Evolutionary conservation across 2,329 filamentous ascomycete species (phyloP), one percentile per base, ranked within the genome.

Genomic region (Calycina herbarum): DNA sequence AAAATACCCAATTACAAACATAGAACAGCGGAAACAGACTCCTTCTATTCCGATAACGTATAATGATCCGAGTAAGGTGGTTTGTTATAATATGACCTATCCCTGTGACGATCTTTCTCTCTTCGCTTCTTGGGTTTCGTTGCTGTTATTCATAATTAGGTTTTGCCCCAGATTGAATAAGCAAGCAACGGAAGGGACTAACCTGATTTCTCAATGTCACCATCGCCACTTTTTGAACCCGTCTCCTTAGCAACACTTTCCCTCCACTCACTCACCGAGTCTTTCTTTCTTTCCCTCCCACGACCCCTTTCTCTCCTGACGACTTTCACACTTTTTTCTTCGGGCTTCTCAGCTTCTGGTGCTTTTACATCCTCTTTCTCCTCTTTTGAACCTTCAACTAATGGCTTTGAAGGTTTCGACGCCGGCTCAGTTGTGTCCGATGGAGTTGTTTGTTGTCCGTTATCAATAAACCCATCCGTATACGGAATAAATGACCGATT

Each of bases 31-130:
- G 20, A 51, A 51, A 24, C 48, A 24, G 20, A 54, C 20, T 13
- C n/a, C 20, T 7, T 54, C 48, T 54, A 54, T 27, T 54, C 48
- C 48, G 45, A 24, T 10, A 51, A 51, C 45, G 48, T 54, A 54
- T 24, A 54, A 11, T 27, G 15, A 15, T 27, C 48, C 48, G 48
- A 27, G 48, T 54, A 54, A 13, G n/a, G 24, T 2, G 48, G 20
- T 24, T 24, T 24, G 24, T 54, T 54, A 15, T 54, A 54, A 27
- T 54, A 54, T 11, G 48, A 24, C 20, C 20, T 54, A 13, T 54
- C 48, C 8, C 10, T 54, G 10, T 54, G 13, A 2, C 20, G 10
- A 54, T 54, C 10, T 27, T 27, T 54, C 8, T 13, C 48, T 13
- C 20, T 27, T 24, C 48, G 20, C n/a, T 24, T 54, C 13, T 13